phyloP scores from a whole-genome alignment of 805 yeast genomes.

The Monosporozyma servazzii region DNA sequence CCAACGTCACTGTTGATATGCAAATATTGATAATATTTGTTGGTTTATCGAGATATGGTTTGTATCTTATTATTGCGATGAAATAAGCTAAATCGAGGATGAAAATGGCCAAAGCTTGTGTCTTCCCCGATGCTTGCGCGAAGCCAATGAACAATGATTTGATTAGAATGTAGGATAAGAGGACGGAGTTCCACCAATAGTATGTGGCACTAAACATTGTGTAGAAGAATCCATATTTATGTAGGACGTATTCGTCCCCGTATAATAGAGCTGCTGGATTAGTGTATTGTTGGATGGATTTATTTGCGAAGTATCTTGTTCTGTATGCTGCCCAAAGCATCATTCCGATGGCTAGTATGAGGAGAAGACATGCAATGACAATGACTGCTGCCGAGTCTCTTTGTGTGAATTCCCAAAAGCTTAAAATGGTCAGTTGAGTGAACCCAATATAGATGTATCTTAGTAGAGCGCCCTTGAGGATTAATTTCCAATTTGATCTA shows the following conservation, averaged over 20 bases:
- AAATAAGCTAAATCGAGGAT: conserved; percentile 66
- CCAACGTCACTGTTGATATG: conserved; percentile 58
- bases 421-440: conserved; percentile 66
- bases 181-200: conserved; percentile 74
- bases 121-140: conserved; percentile 71
- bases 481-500: conserved; percentile 45
- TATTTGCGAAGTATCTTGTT: conserved; percentile 53
- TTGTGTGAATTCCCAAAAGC: conserved; percentile 79
- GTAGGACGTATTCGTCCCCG: conserved; percentile 62
- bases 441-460: conserved; percentile 79
- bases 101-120: conserved; percentile 70
- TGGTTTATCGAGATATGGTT: conserved; percentile 74
- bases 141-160: conserved; percentile 69
- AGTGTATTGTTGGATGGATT: conserved; percentile 48
- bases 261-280: conserved; percentile 84
- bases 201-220: conserved; percentile 76
- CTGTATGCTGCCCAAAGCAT: conserved; percentile 58
- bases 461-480: conserved; percentile 69
- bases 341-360: conserved; percentile 50
- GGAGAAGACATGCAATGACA: conserved; percentile 64
- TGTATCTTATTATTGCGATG: conserved; percentile 47
- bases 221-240: conserved; percentile 81
- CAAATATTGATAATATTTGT: conserved; percentile 69
- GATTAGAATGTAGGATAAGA: conserved; percentile 49
- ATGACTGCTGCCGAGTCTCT: conserved; percentile 83